These are phyloP conservation scores for Volvariella volvacea DNA, from an alignment of 1,284 basidiomycete species.

Conservation along the genomic window DNA sequence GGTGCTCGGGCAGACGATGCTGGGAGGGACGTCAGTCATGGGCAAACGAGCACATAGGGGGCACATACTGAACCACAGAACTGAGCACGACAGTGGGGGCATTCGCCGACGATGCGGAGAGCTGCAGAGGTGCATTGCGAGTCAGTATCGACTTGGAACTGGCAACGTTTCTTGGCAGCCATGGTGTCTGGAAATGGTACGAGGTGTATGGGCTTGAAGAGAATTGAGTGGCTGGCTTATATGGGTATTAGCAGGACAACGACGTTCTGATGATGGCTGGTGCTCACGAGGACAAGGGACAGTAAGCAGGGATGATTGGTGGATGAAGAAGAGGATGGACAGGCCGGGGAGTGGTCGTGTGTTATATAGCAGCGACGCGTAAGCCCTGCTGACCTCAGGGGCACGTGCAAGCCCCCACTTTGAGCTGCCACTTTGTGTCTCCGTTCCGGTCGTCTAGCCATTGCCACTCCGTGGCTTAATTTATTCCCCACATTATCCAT, in stretches of 20 bases:
- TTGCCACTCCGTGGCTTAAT: no score
- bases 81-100: conserved; percentile 67
- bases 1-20: conserved; percentile 82
- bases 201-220: not conserved
- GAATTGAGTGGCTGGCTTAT: conserved; percentile 6
- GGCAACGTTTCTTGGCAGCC: conserved; percentile 82
- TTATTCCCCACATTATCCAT: no score
- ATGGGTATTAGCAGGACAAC: conserved; percentile 7
- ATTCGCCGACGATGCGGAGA: conserved; percentile 76
- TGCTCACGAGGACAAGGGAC: conserved; percentile 2
- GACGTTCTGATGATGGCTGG: no score
- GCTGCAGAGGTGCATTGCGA: conserved; percentile 69
- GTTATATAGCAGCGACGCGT: conserved; percentile 10
- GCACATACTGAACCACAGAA: conserved; percentile 74
- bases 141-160: conserved; percentile 56
- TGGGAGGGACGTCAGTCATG: conserved; percentile 29
- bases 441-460: no score
- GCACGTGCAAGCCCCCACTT: conserved; percentile 6
- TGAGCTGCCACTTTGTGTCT: not conserved
- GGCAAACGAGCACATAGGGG: conserved; percentile 13
- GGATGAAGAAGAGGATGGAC: conserved; percentile 6
- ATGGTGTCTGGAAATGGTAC: conserved; percentile 30
- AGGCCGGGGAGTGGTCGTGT: conserved; percentile 3
- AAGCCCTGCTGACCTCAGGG: conserved; percentile 6
- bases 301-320: conserved; percentile 8